Percentiles rank a stretch among this genome's conserved stretches.
These are phyloP conservation scores for Claviceps sp. DNA, from an alignment of 2,329 filamentous ascomycete genomes.

Conservation along the genomic window DNA sequence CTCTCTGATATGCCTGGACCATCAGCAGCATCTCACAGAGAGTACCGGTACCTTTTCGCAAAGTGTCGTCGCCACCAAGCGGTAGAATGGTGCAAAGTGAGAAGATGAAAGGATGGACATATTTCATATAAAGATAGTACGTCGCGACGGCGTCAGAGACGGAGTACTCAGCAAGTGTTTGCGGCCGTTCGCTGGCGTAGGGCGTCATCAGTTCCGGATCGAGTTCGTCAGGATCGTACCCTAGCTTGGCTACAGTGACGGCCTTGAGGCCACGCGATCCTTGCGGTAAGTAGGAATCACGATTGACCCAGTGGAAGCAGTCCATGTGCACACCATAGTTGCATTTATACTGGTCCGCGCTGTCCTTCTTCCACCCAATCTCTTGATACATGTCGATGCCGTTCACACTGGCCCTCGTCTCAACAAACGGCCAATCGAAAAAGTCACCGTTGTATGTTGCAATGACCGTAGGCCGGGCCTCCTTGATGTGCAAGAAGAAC, in stretches of 20 bases:
- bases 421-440: constrained; percentile 99
- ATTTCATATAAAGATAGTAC: constrained; percentile 99
- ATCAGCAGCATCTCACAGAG: constrained; percentile 99
- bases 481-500: constrained; percentile 93
- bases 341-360: constrained; percentile 91
- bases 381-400: constrained; percentile 99
- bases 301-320: constrained; percentile 97
- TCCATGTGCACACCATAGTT: constrained; percentile 98
- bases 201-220: constrained; percentile 97
- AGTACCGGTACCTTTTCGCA: constrained; percentile 93
- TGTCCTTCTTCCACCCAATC: constrained; percentile 92
- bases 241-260: constrained; percentile 93
- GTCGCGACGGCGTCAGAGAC: constrained; percentile 98
- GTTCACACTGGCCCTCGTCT: constrained; percentile 80
- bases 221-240: constrained; percentile 94
- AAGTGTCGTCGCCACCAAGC: constrained; percentile 77
- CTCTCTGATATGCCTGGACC: constrained; percentile 90
- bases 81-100: constrained; percentile 95
- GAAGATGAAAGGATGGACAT: constrained; percentile 99
- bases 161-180: constrained; percentile 92
- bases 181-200: constrained; percentile 76
- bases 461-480: constrained; percentile 87
- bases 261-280: constrained; percentile 95
- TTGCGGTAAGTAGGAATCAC: constrained; percentile 94
- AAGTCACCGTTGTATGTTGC: constrained; percentile 99